These are phyloP conservation scores for Lindgomyces ingoldianus DNA, from an alignment of 495 filamentous ascomycete genomes.

Conservation along the genomic window DNA sequence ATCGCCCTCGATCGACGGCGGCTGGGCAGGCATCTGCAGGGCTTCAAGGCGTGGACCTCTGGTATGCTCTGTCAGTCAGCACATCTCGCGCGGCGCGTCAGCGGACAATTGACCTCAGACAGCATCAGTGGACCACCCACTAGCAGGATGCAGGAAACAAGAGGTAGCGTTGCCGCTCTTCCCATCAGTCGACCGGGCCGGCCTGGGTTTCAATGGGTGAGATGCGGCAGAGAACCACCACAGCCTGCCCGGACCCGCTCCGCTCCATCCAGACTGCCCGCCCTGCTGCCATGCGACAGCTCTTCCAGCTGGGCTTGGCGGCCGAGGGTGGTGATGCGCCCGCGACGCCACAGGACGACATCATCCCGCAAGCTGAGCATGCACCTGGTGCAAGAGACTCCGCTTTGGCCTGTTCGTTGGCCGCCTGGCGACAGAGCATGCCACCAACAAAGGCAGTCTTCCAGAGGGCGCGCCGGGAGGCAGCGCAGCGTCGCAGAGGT, in stretches of 20 bases:
- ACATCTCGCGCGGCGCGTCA: too few relatives aligned
- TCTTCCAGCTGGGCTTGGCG: too few relatives aligned
- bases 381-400: too few relatives aligned
- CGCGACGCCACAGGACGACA: not conserved
- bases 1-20: slow-evolving; percentile 32
- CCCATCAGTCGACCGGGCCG: not conserved
- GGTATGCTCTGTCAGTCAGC: slow-evolving; percentile 6
- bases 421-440: too few relatives aligned
- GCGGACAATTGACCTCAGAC: too few relatives aligned
- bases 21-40: slow-evolving; percentile 24
- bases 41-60: not conserved
- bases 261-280: not conserved
- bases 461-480: not conserved
- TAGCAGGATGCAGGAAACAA: too few relatives aligned
- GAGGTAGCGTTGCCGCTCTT: not conserved
- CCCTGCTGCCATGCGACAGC: slow-evolving; percentile 17
- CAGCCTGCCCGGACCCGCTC: not conserved
- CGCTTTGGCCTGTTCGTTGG: too few relatives aligned
- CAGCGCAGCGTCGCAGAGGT: slow-evolving; percentile 28
- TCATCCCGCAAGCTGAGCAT: not conserved
- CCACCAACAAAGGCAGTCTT: not conserved
- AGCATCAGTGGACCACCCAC: not conserved
- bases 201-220: not conserved
- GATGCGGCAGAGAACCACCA: not conserved
- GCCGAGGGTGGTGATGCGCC: not conserved